A percentile compares a stretch with the other conserved stretches of the same genome.
phyloP scores from a whole-genome alignment of 805 yeast species.

The Alloascoidea hylecoeti region DNA sequence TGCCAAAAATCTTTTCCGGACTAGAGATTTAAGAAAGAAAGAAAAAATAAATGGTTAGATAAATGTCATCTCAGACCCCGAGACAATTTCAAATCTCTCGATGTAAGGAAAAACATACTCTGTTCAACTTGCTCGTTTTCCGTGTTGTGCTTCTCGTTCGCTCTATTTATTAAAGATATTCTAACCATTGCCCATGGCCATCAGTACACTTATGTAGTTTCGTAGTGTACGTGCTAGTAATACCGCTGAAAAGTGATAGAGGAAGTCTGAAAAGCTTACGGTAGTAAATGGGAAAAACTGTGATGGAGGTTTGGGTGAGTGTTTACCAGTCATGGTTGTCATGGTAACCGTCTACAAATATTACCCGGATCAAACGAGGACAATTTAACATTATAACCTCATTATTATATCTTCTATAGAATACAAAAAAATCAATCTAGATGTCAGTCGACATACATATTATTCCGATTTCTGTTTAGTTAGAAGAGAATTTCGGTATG shows the following conservation, averaged over 20 bases:
- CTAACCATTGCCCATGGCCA: constrained; percentile 4
- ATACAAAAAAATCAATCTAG: no score
- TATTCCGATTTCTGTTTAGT: no score
- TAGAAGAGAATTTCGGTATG: no score
- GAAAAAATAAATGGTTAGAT: constrained; percentile 6
- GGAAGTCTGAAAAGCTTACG: background rate
- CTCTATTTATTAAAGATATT: constrained; percentile 8
- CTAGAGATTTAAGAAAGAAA: constrained; percentile 6
- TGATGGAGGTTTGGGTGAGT: constrained; percentile 1
- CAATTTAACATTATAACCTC: no score
- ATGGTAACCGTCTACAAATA: no score
- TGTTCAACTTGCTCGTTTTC: constrained; percentile 13
- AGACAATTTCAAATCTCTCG: background rate
- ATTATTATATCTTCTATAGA: no score
- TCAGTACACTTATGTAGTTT: background rate
- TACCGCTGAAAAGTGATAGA: background rate
- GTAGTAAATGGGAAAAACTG: background rate
- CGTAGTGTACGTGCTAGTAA: background rate
- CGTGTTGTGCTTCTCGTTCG: constrained; percentile 4
- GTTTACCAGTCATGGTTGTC: background rate
- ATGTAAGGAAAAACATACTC: constrained; percentile 5
- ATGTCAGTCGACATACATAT: no score
- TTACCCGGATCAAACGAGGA: no score
- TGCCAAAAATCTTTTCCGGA: constrained; percentile 14
- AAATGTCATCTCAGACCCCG: constrained; percentile 4